Evolutionary conservation across 192 early-diverging fungal species (phyloP), one percentile per base, ranked within the genome.

Genomic region (Umbelopsis isabellina): DNA sequence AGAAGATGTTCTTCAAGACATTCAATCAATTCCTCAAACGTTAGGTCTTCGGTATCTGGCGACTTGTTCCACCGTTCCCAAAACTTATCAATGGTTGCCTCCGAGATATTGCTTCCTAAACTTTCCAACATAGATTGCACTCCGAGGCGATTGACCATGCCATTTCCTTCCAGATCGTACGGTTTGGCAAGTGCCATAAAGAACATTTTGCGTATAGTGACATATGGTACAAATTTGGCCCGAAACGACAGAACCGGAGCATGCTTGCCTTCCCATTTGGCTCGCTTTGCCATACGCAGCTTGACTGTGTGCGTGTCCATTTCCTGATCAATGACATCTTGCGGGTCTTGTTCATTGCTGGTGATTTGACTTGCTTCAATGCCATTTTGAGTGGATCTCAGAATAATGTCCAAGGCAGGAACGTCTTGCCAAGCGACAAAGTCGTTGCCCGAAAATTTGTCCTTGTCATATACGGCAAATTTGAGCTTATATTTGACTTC

Each of bases 401-500:
- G 71, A 44, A 92, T 85, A 6, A 93, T 68, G 22, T 81, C 81
- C 10, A 76, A 65, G 18, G 92, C 73, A 1, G 80, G 51, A 7
- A 91, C 53, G 9, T 77, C 75, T 15, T 76, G 51, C 1, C 65
- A 70, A 13, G 87, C 91, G 13, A 94, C 82, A 46, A 80, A 78
- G 68, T 93, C 88, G 65, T 92, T 93, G 11, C 80, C 84, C 20
- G 82, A 83, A 51, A 92, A 73, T 67, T 89, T 91, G 58, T 93
- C 91, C 81, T 88, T 87, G 67, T 94, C 92, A 53, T 92, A 92
- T 2, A 94, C 69, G 3, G 87, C 80, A 46, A 89, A 88, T 65
- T 84, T 85, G 46, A 87, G 55, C 5, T 69, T 61, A 71, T 79
- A 87, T 10, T 79, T 52, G 11, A 66, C 66, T 58, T 89, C 83